Percentiles rank a stretch among this genome's conserved stretches.
These are phyloP conservation scores for Microbotryomycetes sp. DNA, from an alignment of 1,284 basidiomycete genomes.

Conservation along the genomic window DNA sequence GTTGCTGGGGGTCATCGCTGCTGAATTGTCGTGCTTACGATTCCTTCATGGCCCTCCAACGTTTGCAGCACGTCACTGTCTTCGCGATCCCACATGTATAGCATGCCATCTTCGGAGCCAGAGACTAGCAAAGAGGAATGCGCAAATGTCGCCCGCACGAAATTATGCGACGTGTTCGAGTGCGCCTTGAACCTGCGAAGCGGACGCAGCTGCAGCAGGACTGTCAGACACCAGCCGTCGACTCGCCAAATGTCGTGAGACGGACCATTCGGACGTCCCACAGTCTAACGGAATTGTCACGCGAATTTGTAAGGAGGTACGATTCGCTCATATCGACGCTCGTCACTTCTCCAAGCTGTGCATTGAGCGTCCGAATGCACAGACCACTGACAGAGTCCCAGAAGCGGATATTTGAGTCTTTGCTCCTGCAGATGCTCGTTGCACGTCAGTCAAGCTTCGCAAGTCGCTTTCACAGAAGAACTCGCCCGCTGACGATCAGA, in stretches of 20 bases:
- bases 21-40: conserved; percentile 23
- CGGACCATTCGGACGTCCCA: conserved; percentile 44
- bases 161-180: conserved; percentile 48
- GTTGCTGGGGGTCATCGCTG: no score
- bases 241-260: no score
- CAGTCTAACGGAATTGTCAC: conserved; percentile 46
- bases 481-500: conserved; percentile 44
- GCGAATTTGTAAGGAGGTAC: conserved; percentile 45
- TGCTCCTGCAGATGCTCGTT: no score
- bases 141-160: conserved; percentile 45
- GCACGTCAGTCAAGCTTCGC: no score
- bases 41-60: conserved; percentile 36
- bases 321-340: conserved; percentile 45
- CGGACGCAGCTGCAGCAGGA: conserved; percentile 39
- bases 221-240: no score
- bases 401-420: conserved; percentile 46
- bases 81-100: conserved; percentile 41
- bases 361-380: conserved; percentile 44
- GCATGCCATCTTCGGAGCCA: conserved; percentile 44
- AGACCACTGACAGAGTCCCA: conserved; percentile 48
- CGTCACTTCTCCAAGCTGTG: conserved; percentile 47
- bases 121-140: conserved; percentile 43
- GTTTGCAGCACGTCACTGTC: conserved; percentile 38
- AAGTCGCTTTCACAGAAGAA: no score
- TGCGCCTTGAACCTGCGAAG: conserved; percentile 47